Conservation (phyloP, 768 basidiomycete genomes). For the Amanita subjunquillea region DNA sequence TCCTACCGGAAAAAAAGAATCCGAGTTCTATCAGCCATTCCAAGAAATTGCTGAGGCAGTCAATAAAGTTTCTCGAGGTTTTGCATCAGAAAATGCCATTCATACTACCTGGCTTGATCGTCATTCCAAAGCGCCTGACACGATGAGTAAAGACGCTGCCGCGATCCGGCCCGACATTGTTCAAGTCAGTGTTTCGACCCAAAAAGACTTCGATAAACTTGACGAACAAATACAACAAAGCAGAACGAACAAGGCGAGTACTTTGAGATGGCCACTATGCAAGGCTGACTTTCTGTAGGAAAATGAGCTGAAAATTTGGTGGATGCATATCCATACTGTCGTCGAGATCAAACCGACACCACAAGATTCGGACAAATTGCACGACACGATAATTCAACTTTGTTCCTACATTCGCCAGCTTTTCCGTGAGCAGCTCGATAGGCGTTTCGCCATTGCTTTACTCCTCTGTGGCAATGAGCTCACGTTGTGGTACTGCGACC, state of each 20-base stretch:
- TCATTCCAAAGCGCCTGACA: neutral
- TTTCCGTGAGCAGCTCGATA: conserved; percentile 8
- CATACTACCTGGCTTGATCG: neutral
- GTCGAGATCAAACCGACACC: neutral
- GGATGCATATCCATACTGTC: neutral
- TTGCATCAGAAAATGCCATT: too few species aligned
- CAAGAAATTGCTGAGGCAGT: neutral
- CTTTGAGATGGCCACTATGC: too few species aligned
- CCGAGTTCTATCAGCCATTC: neutral
- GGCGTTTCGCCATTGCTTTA: conserved; percentile 4
- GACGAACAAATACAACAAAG: neutral
- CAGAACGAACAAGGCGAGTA: too few species aligned
- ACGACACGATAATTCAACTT: neutral
- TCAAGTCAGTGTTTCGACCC: too few species aligned
- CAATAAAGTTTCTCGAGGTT: neutral
- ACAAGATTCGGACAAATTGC: neutral
- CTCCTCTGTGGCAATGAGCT: conserved; percentile 6
- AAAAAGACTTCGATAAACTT: too few species aligned
- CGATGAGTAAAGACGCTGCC: neutral
- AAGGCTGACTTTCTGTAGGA: too few species aligned
- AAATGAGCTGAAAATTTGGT: neutral
- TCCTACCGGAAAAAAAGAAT: neutral
- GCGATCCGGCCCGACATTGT: neutral
- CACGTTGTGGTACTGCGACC: conserved; percentile 4
- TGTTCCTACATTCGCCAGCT: conserved; percentile 8